A percentile compares a stretch with the other conserved stretches of the same genome.
These are phyloP conservation scores for Thoreauomyces humboldtii DNA, from an alignment of 192 early-diverging fungal genomes.

Conservation along the genomic window DNA sequence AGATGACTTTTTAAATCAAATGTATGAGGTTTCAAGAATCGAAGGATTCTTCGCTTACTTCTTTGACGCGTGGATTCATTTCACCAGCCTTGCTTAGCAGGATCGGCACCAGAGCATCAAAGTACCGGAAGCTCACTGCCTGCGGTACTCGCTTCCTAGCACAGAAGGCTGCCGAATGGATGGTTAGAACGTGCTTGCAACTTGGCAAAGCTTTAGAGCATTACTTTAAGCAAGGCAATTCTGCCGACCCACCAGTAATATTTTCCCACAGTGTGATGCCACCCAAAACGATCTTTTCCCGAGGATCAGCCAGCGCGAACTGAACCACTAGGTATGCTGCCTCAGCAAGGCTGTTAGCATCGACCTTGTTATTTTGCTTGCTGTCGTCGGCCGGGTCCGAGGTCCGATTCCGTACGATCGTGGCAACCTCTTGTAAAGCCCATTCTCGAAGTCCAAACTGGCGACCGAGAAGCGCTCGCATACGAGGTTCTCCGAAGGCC, in stretches of 20 bases:
- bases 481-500: constrained; percentile 43
- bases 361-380: constrained; percentile 24
- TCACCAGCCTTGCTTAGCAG: constrained; percentile 57
- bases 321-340: constrained; percentile 51
- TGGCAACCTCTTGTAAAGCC: constrained; percentile 50
- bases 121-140: constrained; percentile 37
- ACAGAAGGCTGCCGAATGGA: constrained; percentile 25
- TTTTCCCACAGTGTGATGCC: constrained; percentile 51
- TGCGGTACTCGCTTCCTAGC: constrained; percentile 46
- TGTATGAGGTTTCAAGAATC: no score
- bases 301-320: constrained; percentile 48
- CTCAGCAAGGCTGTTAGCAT: constrained; percentile 40
- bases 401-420: constrained; percentile 13
- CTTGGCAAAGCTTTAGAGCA: no score
- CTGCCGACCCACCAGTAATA: constrained; percentile 45
- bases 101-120: constrained; percentile 47
- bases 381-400: no score
- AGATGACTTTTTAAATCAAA: no score
- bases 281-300: constrained; percentile 50
- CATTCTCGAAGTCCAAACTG: constrained; percentile 53
- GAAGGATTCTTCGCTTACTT: constrained; percentile 35
- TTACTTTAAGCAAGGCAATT: constrained; percentile 1
- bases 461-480: constrained; percentile 49
- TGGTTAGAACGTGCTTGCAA: no score
- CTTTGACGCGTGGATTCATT: constrained; percentile 55